Evolutionary conservation across 768 basidiomycete species (phyloP).

Genomic region (Trametes meyenii): DNA sequence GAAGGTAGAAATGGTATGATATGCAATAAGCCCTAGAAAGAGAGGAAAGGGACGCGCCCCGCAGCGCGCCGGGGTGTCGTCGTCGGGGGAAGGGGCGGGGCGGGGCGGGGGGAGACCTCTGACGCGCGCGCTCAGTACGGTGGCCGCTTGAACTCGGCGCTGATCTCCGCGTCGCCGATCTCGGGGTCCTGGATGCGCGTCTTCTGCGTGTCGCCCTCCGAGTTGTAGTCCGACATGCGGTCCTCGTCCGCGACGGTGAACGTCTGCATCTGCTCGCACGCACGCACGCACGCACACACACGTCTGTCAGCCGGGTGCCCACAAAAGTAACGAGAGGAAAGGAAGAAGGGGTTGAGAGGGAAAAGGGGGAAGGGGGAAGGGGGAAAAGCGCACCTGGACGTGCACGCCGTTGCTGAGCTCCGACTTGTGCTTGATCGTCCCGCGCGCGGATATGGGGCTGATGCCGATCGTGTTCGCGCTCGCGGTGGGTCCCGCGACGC

Average conservation of each 20-base stretch:
- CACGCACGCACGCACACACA: too few species aligned
- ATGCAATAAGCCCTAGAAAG: too few species aligned
- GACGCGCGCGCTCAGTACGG: slow-evolving; percentile 16
- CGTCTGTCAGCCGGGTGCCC: too few species aligned
- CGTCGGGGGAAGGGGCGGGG: background rate
- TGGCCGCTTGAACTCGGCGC: slow-evolving; percentile 25
- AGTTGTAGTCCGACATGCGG: slow-evolving; percentile 33
- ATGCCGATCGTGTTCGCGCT: slow-evolving; percentile 23
- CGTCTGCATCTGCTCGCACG: slow-evolving; percentile 66
- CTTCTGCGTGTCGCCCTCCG: slow-evolving; percentile 63
- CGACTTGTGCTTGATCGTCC: slow-evolving; percentile 35
- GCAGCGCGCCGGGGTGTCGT: background rate
- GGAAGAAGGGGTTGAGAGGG: too few species aligned
- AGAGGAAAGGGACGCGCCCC: too few species aligned
- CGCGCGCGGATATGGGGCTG: slow-evolving; percentile 13
- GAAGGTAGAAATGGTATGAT: background rate
- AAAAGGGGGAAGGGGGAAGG: background rate
- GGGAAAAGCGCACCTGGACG: slow-evolving; percentile 47
- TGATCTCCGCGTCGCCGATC: slow-evolving; percentile 40
- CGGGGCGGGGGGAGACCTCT: too few species aligned
- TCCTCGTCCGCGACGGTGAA: slow-evolving; percentile 40
- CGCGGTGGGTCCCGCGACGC: slow-evolving; percentile 48
- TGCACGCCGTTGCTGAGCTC: slow-evolving; percentile 51
- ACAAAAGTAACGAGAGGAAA: too few species aligned
- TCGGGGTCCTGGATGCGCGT: slow-evolving; percentile 65